phyloP scores from a whole-genome alignment of 2,329 filamentous ascomycete species.

The Rhytidhysteron rufulum region DNA sequence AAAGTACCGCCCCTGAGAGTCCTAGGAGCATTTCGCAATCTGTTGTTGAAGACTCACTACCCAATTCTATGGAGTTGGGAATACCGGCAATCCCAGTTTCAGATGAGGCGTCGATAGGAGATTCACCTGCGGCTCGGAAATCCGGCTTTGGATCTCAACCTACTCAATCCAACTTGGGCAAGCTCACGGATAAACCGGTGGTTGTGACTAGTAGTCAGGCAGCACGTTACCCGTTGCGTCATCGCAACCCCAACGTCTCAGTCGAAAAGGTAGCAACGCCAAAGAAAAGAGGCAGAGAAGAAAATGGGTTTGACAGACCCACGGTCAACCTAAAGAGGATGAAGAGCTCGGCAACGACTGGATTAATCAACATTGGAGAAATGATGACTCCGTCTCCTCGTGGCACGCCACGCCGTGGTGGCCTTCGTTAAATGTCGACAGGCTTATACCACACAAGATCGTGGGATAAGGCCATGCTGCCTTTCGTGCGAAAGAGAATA shows the following conservation, averaged over 20 bases:
- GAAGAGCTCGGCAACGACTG: slow-evolving; percentile 2
- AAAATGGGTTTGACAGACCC: no score
- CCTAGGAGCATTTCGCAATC: neutral
- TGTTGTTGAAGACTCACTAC: neutral
- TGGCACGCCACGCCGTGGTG: neutral
- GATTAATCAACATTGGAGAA: slow-evolving; percentile 2
- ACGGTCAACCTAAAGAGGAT: no score
- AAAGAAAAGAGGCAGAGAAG: slow-evolving; percentile 1
- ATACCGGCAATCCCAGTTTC: no score
- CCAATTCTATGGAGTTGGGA: neutral
- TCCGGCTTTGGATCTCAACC: neutral
- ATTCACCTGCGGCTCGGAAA: neutral
- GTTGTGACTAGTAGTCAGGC: no score
- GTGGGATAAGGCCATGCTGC: no score
- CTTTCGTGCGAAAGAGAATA: no score
- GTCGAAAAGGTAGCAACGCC: neutral
- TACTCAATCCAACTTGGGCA: neutral
- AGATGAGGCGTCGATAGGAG: no score
- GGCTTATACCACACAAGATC: no score
- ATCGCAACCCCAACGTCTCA: neutral
- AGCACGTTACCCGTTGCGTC: neutral
- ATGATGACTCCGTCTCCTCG: neutral
- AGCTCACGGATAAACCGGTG: neutral
- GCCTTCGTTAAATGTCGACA: neutral
- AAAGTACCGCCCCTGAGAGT: neutral